phyloP scores from a whole-genome alignment of 2,329 filamentous ascomycete species.

The Ophioceras dolichostomum region DNA sequence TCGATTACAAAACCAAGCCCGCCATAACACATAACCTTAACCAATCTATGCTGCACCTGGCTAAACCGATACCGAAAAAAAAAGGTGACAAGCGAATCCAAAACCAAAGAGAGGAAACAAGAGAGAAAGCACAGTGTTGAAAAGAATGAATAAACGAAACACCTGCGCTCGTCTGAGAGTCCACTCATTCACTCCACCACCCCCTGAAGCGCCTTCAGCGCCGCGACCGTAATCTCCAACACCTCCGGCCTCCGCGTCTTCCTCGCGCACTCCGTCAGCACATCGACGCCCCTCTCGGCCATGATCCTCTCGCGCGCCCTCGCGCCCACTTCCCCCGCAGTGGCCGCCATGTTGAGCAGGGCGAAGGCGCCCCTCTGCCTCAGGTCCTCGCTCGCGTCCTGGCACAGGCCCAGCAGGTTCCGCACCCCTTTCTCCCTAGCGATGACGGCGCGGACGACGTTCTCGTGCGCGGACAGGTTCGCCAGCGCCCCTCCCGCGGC shows the following conservation, averaged over 20 bases:
- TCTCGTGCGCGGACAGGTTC: conserved; percentile 67
- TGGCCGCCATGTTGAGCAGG: conserved; percentile 56
- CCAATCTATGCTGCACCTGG: too few relatives aligned
- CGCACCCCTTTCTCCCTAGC: conserved; percentile 54
- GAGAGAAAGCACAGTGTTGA: conserved; percentile 35
- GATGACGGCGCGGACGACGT: conserved; percentile 59
- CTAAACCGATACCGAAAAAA: too few relatives aligned
- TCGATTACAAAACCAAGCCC: too few relatives aligned
- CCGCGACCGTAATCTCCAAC: conserved; percentile 34
- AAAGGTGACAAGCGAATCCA: too few relatives aligned
- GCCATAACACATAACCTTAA: too few relatives aligned
- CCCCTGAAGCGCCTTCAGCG: too few relatives aligned
- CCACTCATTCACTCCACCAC: too few relatives aligned
- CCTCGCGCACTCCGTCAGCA: conserved; percentile 57
- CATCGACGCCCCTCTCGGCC: conserved; percentile 50
- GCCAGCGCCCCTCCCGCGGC: conserved; percentile 85
- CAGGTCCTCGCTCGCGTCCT: conserved; percentile 58
- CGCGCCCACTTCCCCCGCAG: too few relatives aligned
- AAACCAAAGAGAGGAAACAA: conserved; percentile 3
- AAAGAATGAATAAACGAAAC: too few relatives aligned
- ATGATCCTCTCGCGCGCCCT: conserved; percentile 48
- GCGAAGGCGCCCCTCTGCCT: conserved; percentile 64
- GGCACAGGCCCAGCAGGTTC: conserved; percentile 70
- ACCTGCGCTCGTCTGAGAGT: too few relatives aligned
- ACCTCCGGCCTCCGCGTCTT: conserved; percentile 58